Evolutionary conservation across 441 rosid genomes (phyloP).

Genomic region (Populus hybrid): DNA sequence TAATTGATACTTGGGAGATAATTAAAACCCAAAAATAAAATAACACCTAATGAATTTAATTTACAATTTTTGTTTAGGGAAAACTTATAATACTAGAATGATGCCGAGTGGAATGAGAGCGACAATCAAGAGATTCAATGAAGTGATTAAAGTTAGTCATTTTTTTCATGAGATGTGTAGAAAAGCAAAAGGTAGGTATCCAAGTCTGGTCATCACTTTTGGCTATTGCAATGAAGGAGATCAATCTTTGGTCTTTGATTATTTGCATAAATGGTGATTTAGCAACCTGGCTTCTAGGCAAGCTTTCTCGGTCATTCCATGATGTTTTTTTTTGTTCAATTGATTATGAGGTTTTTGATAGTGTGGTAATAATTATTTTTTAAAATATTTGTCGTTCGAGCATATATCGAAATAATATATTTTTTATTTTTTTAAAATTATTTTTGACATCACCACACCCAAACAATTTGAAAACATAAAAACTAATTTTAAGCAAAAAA

Average conservation of each 20-base stretch:
- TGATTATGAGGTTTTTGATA: too few species aligned
- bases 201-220: neutral
- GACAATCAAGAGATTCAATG: neutral
- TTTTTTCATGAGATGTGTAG: neutral
- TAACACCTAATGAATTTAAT: too few species aligned
- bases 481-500: too few species aligned
- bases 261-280: neutral
- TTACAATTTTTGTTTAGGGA: neutral
- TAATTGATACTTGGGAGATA: too few species aligned
- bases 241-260: neutral
- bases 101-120: neutral
- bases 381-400: rapidly evolving
- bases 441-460: too few species aligned
- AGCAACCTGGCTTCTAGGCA: neutral
- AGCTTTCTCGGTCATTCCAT: neutral
- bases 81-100: neutral
- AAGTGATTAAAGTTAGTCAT: neutral
- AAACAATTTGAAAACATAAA: too few species aligned
- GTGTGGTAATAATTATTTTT: too few species aligned
- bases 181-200: neutral
- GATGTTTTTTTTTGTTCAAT: too few species aligned
- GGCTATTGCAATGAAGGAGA: neutral
- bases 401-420: too few species aligned
- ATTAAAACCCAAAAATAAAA: neutral
- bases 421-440: too few species aligned